Evolutionary conservation across 2,329 filamentous ascomycete genomes (phyloP).

Genomic region (Leptoxyphium fumago): DNA sequence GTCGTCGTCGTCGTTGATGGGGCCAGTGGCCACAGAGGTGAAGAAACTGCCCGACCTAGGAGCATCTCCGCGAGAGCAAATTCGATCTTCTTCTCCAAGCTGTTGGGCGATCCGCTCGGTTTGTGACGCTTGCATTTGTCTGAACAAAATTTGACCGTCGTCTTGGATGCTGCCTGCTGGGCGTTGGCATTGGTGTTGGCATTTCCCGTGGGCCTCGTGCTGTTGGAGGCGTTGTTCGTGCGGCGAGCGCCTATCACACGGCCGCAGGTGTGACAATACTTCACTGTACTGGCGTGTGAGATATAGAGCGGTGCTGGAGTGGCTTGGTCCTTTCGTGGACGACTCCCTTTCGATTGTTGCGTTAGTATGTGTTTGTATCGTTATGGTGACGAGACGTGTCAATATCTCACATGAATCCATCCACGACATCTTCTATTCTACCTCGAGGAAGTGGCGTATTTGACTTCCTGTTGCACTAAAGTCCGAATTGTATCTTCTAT

Average conservation of each 20-base stretch:
- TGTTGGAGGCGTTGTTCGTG: neutral
- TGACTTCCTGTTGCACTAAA: neutral
- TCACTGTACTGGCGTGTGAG: constrained; percentile 30
- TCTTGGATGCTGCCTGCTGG: constrained; percentile 11
- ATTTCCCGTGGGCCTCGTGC: constrained; percentile 17
- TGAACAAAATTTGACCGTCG: constrained; percentile 42
- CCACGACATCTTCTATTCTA: constrained; percentile 29
- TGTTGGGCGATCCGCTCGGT: constrained; percentile 24
- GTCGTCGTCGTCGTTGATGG: neutral
- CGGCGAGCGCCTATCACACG: constrained; percentile 33
- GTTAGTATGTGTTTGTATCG: no score
- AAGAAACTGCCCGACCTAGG: constrained; percentile 11
- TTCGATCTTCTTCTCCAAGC: constrained; percentile 38
- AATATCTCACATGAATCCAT: constrained; percentile 28
- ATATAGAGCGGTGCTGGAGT: constrained; percentile 42
- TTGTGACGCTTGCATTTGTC: constrained; percentile 39
- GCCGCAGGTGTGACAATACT: constrained; percentile 44
- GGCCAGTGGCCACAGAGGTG: constrained; percentile 5
- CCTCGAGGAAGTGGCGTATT: neutral
- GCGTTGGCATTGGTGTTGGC: constrained; percentile 16
- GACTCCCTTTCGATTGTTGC: constrained; percentile 17
- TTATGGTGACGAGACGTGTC: no score
- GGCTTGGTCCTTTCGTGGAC: constrained; percentile 25
- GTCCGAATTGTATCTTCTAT: no score
- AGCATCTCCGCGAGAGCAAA: constrained; percentile 30